Evolutionary conservation across 352 stramenopile species (phyloP).

Genomic region (Achlya hypogyna): DNA sequence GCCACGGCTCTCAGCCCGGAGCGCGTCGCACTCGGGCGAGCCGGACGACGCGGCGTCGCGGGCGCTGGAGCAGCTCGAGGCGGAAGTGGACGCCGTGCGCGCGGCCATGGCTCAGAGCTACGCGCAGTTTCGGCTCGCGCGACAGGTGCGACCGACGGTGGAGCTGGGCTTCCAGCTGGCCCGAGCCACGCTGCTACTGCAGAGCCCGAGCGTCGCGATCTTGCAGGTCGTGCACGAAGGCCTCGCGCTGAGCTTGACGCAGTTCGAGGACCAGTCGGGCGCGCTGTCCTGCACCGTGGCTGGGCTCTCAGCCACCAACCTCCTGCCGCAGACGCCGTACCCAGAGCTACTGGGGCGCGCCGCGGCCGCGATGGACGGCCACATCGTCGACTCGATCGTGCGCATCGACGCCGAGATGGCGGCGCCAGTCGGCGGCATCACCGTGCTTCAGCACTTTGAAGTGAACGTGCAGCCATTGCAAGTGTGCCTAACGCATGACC

Average conservation of each 20-base stretch:
- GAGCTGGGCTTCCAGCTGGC: conserved; percentile 54
- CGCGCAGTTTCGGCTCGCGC: conserved; percentile 23
- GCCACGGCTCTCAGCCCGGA: conserved; percentile 30
- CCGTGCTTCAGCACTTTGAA: conserved; percentile 74
- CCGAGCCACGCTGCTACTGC: conserved; percentile 50
- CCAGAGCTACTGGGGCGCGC: conserved; percentile 47
- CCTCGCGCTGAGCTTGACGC: conserved; percentile 51
- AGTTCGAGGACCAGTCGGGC: conserved; percentile 62
- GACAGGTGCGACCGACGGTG: conserved; percentile 40
- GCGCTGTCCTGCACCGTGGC: conserved; percentile 48
- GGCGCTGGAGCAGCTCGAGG: not conserved
- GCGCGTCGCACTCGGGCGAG: not conserved
- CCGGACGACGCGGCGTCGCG: not conserved
- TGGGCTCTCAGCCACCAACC: conserved; percentile 49
- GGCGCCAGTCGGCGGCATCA: conserved; percentile 44
- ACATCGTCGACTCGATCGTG: conserved; percentile 56
- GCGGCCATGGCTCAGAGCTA: not conserved
- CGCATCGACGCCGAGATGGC: conserved; percentile 63
- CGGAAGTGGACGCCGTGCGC: not conserved
- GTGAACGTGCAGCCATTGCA: conserved; percentile 81
- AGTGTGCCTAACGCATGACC: conserved; percentile 70
- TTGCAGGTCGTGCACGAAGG: conserved; percentile 33
- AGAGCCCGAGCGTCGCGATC: conserved; percentile 50
- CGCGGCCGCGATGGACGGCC: conserved; percentile 28
- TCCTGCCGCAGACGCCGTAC: conserved; percentile 57